Conservation (phyloP, 305 asterid genomes). For the Fraxinus albicans region DNA sequence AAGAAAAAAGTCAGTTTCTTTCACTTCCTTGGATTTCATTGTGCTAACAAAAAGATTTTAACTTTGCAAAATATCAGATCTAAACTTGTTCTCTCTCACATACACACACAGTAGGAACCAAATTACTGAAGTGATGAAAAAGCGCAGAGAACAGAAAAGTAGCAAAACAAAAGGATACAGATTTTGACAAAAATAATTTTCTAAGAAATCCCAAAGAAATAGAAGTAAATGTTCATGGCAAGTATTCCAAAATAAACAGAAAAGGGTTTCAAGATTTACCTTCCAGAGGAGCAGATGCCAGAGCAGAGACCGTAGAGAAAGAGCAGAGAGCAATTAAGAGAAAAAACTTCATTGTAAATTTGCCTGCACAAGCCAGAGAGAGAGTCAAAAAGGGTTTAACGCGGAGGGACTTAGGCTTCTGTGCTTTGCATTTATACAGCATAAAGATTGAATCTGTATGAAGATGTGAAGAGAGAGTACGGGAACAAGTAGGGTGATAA, state of each 20-base stretch:
- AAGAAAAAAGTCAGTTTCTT: background rate
- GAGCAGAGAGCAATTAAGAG: constrained; percentile 29
- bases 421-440: constrained; percentile 23
- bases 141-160: background rate
- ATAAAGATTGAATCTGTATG: constrained; percentile 1
- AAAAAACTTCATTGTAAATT: constrained; percentile 24
- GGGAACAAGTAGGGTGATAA: background rate
- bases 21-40: background rate
- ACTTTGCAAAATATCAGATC: background rate
- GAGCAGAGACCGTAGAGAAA: constrained; percentile 28
- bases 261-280: constrained; percentile 25
- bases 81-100: background rate
- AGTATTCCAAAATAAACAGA: background rate
- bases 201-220: background rate
- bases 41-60: background rate
- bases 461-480: constrained; percentile 15
- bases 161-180: background rate
- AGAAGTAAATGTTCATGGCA: background rate
- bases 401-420: constrained; percentile 11
- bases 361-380: constrained; percentile 3
- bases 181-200: background rate
- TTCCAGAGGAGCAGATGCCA: constrained; percentile 37
- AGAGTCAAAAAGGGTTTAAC: constrained; percentile 5
- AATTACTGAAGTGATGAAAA: background rate
- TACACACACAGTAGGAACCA: background rate